phyloP scores from a whole-genome alignment of 805 yeast species.

The Wickerhamiella azymoides region DNA sequence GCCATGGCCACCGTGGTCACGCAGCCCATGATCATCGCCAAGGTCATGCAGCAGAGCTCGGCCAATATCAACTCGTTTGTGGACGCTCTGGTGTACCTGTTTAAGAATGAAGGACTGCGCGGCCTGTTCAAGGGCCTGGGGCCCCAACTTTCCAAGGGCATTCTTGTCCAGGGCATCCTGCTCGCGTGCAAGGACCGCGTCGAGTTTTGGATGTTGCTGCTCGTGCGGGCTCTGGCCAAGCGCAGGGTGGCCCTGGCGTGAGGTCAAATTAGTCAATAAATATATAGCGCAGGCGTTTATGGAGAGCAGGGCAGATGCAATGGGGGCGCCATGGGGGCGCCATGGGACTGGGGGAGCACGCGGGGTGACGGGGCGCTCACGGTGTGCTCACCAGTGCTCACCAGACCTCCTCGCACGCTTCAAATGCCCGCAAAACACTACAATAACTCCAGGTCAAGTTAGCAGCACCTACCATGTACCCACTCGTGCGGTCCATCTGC shows the following conservation, averaged over 20 bases:
- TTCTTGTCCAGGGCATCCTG: conserved; percentile 69
- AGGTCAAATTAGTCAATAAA: not conserved
- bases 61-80: conserved; percentile 41
- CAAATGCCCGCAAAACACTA: conserved; percentile 51
- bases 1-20: conserved; percentile 66
- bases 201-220: conserved; percentile 22
- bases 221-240: conserved; percentile 14
- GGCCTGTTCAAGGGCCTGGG: conserved; percentile 69
- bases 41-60: conserved; percentile 57
- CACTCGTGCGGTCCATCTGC: conserved; percentile 69
- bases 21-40: conserved; percentile 74
- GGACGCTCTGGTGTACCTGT: conserved; percentile 46
- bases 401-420: not conserved
- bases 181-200: conserved; percentile 69
- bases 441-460: conserved; percentile 87
- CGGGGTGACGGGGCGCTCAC: too few species aligned
- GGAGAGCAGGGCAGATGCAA: too few species aligned
- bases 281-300: not conserved
- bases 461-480: conserved; percentile 78
- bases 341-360: too few species aligned
- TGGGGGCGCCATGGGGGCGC: too few species aligned
- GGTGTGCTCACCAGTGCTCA: too few species aligned
- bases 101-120: conserved; percentile 45
- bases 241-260: not conserved
- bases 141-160: conserved; percentile 71